Conservation (phyloP, 1,284 basidiomycete species). For the Boletellus deceptivus region DNA sequence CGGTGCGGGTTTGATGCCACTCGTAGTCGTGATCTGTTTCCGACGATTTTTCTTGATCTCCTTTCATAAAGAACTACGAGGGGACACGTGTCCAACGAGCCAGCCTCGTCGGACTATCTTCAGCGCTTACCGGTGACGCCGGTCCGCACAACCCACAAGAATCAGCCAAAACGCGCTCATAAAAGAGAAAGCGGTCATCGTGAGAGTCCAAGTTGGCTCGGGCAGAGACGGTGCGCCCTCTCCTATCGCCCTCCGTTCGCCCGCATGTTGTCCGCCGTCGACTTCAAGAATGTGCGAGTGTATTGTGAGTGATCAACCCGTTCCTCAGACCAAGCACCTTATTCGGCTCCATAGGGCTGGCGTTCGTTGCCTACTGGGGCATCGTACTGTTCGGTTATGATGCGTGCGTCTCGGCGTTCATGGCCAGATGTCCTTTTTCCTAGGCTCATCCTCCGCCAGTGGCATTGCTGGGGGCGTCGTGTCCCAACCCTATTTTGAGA, state of each 20-base stretch:
- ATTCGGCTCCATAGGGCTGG: constrained; percentile 50
- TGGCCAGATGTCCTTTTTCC: not conserved
- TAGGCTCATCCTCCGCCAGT: constrained; percentile 27
- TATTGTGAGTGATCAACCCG: constrained; percentile 45
- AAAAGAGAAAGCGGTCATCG: no score
- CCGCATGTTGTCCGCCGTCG: constrained; percentile 11
- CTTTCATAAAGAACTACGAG: no score
- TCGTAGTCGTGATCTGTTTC: no score
- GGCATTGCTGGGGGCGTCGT: constrained; percentile 68
- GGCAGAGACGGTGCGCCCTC: not conserved
- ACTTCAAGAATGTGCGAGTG: constrained; percentile 56
- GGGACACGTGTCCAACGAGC: no score
- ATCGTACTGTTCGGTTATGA: constrained; percentile 81
- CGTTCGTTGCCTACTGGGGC: constrained; percentile 74
- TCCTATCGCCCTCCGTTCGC: not conserved
- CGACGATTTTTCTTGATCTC: no score
- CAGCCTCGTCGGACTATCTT: no score
- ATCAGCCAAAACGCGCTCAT: no score
- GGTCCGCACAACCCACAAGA: no score
- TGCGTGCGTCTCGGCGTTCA: constrained; percentile 43
- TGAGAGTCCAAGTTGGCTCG: no score
- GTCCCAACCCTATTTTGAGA: constrained; percentile 56
- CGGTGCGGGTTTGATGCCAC: no score
- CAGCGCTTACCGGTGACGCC: no score
- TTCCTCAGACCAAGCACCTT: not conserved